A percentile compares a stretch with the other conserved stretches of the same genome.
These are phyloP conservation scores for Solanum piurae DNA, from an alignment of 257 asterid genomes.

Conservation along the genomic window DNA sequence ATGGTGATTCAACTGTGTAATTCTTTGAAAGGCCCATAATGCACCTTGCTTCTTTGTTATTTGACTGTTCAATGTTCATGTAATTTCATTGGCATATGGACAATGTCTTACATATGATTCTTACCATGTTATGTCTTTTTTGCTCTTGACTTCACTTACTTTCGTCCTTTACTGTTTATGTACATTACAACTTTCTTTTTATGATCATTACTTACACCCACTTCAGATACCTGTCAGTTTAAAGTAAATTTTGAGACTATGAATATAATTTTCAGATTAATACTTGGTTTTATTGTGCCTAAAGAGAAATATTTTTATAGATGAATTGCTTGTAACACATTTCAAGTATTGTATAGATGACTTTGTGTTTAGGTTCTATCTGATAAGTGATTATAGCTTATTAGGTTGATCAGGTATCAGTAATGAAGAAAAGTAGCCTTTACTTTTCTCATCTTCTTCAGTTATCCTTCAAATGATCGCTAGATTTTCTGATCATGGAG, in stretches of 20 bases:
- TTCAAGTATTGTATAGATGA: neutral
- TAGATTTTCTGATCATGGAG: neutral
- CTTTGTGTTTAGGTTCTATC: neutral
- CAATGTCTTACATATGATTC: neutral
- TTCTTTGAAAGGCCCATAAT: neutral
- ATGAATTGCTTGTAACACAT: neutral
- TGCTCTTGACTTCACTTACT: neutral
- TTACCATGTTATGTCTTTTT: neutral
- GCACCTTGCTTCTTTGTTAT: neutral
- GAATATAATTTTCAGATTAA: neutral
- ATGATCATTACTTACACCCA: neutral
- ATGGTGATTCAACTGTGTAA: neutral
- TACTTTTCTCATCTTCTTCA: neutral
- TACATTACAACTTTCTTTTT: neutral
- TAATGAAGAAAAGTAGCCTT: neutral
- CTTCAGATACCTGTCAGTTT: neutral
- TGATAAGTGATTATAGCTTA: neutral
- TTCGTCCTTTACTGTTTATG: neutral
- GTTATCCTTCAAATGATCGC: neutral
- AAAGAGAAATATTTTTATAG: neutral
- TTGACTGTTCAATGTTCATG: neutral
- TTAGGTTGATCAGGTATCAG: neutral
- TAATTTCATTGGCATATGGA: neutral
- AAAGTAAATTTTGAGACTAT: neutral
- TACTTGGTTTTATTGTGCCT: neutral